phyloP scores from a whole-genome alignment of 352 stramenopile species.

The Phytophthora boehmeriae region DNA sequence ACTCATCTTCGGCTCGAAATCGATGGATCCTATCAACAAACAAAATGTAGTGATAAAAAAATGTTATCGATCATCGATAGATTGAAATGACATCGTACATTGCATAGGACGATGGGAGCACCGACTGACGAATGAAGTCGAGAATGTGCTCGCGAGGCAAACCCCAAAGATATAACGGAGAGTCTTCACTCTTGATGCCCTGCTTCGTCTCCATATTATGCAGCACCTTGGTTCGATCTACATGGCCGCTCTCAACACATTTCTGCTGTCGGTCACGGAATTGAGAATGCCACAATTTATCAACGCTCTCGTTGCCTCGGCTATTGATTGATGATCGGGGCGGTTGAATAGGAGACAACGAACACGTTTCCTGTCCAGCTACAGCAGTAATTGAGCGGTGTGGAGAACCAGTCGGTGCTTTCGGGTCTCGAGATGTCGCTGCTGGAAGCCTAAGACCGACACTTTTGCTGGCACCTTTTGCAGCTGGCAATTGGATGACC shows the following conservation, averaged over 20 bases:
- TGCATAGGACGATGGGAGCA: constrained; percentile 67
- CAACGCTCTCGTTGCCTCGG: constrained; percentile 33
- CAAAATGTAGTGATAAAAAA: background rate
- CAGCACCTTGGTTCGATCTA: constrained; percentile 63
- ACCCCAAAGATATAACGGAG: constrained; percentile 62
- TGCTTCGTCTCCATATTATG: constrained; percentile 29
- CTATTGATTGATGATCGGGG: constrained; percentile 16
- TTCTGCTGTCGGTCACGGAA: constrained; percentile 41
- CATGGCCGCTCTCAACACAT: constrained; percentile 40
- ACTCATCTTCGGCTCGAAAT: constrained; percentile 42
- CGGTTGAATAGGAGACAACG: constrained; percentile 4
- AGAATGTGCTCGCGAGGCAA: constrained; percentile 74
- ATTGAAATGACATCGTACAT: constrained; percentile 36
- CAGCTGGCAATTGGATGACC: constrained; percentile 57
- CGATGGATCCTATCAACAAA: constrained; percentile 21
- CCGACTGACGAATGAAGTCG: constrained; percentile 78
- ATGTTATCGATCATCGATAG: background rate
- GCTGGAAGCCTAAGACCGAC: background rate
- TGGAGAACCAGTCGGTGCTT: constrained; percentile 11
- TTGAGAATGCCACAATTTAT: constrained; percentile 53
- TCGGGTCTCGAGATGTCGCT: constrained; percentile 14
- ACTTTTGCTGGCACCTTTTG: constrained; percentile 2
- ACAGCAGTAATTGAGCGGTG: constrained; percentile 13
- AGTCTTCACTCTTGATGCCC: constrained; percentile 11
- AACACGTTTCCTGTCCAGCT: constrained; percentile 27